Evolutionary conservation across 2,329 filamentous ascomycete species (phyloP).

Genomic region (Rutstroemia sp.): DNA sequence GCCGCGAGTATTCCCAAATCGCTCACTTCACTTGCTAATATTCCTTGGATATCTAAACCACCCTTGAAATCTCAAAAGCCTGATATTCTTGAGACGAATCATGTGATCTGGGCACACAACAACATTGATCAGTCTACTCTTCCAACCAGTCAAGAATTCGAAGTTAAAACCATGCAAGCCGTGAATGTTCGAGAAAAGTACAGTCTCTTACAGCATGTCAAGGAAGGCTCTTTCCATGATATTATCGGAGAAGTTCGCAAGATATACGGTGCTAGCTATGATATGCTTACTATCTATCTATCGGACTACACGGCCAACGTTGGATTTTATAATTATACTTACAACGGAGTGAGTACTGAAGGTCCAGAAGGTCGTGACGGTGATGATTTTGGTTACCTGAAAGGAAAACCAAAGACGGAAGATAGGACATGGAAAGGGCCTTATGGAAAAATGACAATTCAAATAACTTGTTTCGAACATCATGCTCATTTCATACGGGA

Average conservation of each 20-base stretch:
- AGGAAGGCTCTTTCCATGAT: conserved; percentile 52
- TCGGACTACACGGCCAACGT: conserved; percentile 76
- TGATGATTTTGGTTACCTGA: conserved; percentile 48
- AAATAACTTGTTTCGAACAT: conserved; percentile 62
- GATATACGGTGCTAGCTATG: conserved; percentile 37
- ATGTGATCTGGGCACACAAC: conserved; percentile 43
- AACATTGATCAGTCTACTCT: conserved; percentile 37
- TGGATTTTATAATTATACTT: conserved; percentile 43
- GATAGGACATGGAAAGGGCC: conserved; percentile 62
- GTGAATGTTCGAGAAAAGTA: conserved; percentile 49
- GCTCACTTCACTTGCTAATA: background rate
- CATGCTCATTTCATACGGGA: conserved; percentile 54
- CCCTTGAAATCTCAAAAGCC: conserved; percentile 11
- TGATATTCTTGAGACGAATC: conserved; percentile 25
- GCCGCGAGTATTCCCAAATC: conserved; percentile 33
- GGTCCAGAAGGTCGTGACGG: conserved; percentile 36
- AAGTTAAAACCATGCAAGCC: conserved; percentile 33
- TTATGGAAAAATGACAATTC: conserved; percentile 62
- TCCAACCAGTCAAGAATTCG: conserved; percentile 39
- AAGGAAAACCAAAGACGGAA: conserved; percentile 24
- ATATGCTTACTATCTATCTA: conserved; percentile 59
- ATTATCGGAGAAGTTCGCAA: conserved; percentile 66
- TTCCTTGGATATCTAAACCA: conserved; percentile 16
- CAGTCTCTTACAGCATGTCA: conserved; percentile 56
- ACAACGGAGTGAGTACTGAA: conserved; percentile 23